Evolutionary conservation across 2,329 filamentous ascomycete species (phyloP), one percentile per base, ranked within the genome.

Genomic region (Colletotrichum siamense): DNA sequence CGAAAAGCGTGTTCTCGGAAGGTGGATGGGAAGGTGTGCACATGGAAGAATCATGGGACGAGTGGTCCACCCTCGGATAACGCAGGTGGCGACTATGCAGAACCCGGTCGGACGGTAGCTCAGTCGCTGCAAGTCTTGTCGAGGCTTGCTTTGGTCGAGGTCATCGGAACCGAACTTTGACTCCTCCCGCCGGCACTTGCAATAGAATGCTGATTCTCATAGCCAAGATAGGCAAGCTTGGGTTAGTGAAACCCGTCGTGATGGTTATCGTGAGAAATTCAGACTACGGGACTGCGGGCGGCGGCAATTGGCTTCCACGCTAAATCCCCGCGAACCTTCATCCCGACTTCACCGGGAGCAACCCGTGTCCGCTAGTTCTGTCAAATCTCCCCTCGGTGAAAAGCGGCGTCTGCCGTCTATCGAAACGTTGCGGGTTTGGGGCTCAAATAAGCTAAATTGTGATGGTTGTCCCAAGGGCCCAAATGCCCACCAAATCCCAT

Each of bases 381-480:
- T 13, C n/a, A 15, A 22, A 15, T 32, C 3, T 52, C 44, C 44
- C 44, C 13, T 16, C 13, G 18, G 36, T 24, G 39, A 39, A n/a
- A 57, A 24, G 13, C 66, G 66, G 66, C 66, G 66, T 69, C 66
- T 69, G 30, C 66, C 66, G 66, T 39, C 52, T 69, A 69, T 69
- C 52, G 66, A 69, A 69, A 69, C 66, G 34, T 39, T 39, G 8
- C 52, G 22, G 32, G 66, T 69, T 69, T 69, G 66, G 34, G 18
- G 32, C 28, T 2, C 24, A 59, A 59, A 28, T 59, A 69, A 69
- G 22, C 65, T 67, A 66, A 39, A 24, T 18, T 65, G 13, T 39
- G 39, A 16, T 49, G 44, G 28, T n/a, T 22, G 44, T 12, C 3
- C 6, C 39, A 1, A 13, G 24, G n/a, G 2, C 44, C 44, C 44